These are phyloP conservation scores for Eugenia klotzschiana DNA, from an alignment of 441 rosid species.

Conservation along the genomic window DNA sequence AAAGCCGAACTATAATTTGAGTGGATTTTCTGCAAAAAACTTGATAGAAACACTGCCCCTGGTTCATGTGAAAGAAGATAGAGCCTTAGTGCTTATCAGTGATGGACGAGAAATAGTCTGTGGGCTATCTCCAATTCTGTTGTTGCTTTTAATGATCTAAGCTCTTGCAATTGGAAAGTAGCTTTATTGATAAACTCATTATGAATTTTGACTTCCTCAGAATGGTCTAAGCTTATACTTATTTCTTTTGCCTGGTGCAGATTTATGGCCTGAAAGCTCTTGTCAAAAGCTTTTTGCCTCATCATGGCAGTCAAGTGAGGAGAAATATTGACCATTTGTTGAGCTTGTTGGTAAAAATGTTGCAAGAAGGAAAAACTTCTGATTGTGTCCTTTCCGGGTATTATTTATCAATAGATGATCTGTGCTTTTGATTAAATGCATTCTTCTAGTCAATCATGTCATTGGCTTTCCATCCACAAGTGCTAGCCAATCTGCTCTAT, in stretches of 20 bases:
- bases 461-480: neutral
- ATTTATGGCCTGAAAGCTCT: conserved; percentile 80
- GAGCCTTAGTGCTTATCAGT: neutral
- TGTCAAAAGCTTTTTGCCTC: conserved; percentile 76
- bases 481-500: neutral
- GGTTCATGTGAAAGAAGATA: neutral
- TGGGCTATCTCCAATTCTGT: neutral
- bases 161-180: neutral
- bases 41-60: neutral
- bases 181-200: neutral
- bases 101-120: neutral
- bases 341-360: conserved; percentile 41
- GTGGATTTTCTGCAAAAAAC: neutral
- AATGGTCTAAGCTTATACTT: neutral
- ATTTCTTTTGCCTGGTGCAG: conserved; percentile 29
- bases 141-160: neutral
- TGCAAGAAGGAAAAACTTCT: conserved; percentile 27
- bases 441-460: neutral
- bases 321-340: conserved; percentile 44
- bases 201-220: neutral
- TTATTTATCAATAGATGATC: neutral
- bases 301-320: conserved; percentile 34
- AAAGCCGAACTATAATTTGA: neutral
- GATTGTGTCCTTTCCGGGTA: conserved; percentile 41
- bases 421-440: neutral